phyloP scores from a whole-genome alignment of 2,329 filamentous ascomycete genomes.

The Aureobasidium pullulans region DNA sequence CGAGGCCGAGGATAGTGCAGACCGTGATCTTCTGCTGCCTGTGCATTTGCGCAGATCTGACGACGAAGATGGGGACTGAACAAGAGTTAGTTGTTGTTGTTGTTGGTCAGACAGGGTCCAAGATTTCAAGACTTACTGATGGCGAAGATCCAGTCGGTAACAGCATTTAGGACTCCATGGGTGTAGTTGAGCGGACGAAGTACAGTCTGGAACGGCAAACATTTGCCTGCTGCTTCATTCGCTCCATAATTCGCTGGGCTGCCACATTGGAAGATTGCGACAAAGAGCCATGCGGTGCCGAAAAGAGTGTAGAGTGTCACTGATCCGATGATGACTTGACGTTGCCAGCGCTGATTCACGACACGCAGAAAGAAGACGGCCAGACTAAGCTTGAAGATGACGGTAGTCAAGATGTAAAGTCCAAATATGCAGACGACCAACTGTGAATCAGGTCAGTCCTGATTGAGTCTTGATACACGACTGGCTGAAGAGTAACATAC shows the following conservation, averaged over 20 bases:
- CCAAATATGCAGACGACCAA: slow-evolving; percentile 28
- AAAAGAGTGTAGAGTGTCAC: slow-evolving; percentile 25
- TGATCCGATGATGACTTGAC: slow-evolving; percentile 22
- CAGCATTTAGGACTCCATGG: slow-evolving; percentile 30
- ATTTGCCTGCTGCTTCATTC: slow-evolving; percentile 17
- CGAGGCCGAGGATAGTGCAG: slow-evolving; percentile 33
- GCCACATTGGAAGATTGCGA: slow-evolving; percentile 28
- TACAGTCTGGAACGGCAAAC: slow-evolving; percentile 18
- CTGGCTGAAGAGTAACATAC: not conserved
- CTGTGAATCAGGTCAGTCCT: slow-evolving; percentile 12
- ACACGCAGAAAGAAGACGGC: slow-evolving; percentile 40
- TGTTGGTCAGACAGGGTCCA: too few relatives aligned
- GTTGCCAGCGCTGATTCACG: slow-evolving; percentile 32
- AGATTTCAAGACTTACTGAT: slow-evolving; percentile 17
- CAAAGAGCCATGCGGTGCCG: slow-evolving; percentile 28
- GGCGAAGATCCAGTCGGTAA: slow-evolving; percentile 30
- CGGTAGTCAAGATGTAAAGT: slow-evolving; percentile 34
- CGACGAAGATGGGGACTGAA: slow-evolving; percentile 31
- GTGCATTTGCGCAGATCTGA: slow-evolving; percentile 35
- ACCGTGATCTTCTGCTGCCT: slow-evolving; percentile 34
- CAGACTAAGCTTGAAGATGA: slow-evolving; percentile 39
- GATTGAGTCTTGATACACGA: not conserved
- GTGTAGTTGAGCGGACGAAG: slow-evolving; percentile 11
- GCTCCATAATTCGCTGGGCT: slow-evolving; percentile 19
- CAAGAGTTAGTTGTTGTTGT: not conserved